Conservation (phyloP, 2,329 filamentous ascomycete genomes). For the Paecilomyces sp. region DNA sequence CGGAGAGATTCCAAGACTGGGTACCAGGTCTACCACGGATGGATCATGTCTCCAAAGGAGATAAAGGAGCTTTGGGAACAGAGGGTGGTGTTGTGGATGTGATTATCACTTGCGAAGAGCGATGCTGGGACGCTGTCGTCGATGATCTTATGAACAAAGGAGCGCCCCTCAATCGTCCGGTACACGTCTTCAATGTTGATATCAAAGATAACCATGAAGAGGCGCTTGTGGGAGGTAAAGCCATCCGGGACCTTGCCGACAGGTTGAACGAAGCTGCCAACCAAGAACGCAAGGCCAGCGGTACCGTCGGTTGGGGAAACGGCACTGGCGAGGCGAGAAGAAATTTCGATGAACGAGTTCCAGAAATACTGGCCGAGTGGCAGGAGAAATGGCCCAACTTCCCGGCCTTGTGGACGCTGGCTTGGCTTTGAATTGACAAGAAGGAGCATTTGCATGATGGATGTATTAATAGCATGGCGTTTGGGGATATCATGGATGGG, state of each 20-base stretch:
- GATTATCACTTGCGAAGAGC: constrained; percentile 94
- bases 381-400: constrained; percentile 91
- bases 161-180: constrained; percentile 78
- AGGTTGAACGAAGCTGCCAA: constrained; percentile 72
- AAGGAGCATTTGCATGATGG: not conserved
- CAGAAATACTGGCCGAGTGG: constrained; percentile 86
- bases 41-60: constrained; percentile 59
- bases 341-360: constrained; percentile 87
- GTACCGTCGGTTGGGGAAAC: constrained; percentile 60
- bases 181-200: constrained; percentile 97
- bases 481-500: not conserved
- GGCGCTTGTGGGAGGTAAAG: constrained; percentile 79
- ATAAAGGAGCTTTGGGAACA: constrained; percentile 71
- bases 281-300: constrained; percentile 65
- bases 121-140: constrained; percentile 96
- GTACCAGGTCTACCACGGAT: constrained; percentile 75
- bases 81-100: constrained; percentile 88
- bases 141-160: constrained; percentile 87
- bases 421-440: constrained; percentile 50
- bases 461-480: not conserved
- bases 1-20: constrained; percentile 98
- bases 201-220: constrained; percentile 99
- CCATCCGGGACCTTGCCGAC: constrained; percentile 85
- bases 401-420: constrained; percentile 87
- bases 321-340: constrained; percentile 60